Evolutionary conservation across 2,329 filamentous ascomycete species (phyloP).

Genomic region (Fusarium solani-melongenae): DNA sequence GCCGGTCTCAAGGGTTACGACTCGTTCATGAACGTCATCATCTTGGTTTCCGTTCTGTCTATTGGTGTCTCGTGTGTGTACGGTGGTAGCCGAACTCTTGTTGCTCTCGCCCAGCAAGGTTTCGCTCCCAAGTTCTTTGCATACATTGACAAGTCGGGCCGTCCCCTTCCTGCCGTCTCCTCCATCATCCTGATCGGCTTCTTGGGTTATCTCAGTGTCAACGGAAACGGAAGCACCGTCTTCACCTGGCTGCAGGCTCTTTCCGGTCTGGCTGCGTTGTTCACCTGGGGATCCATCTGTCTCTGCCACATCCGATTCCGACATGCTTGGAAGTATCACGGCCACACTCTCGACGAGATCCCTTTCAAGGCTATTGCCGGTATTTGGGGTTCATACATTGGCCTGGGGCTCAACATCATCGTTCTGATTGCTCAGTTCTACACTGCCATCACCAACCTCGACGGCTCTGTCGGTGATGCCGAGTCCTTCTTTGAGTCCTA

Average conservation of each 20-base stretch:
- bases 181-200: slow-evolving; percentile 60
- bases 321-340: slow-evolving; percentile 68
- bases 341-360: slow-evolving; percentile 74
- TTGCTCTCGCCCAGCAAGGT: slow-evolving; percentile 68
- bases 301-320: slow-evolving; percentile 77
- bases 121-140: slow-evolving; percentile 67
- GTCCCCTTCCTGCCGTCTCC: slow-evolving; percentile 63
- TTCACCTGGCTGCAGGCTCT: slow-evolving; percentile 76
- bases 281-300: slow-evolving; percentile 77
- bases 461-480: slow-evolving; percentile 39
- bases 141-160: slow-evolving; percentile 68
- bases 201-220: slow-evolving; percentile 61
- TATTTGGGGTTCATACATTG: slow-evolving; percentile 72
- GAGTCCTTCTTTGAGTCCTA: slow-evolving; percentile 65
- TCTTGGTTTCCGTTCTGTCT: slow-evolving; percentile 67
- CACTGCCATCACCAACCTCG: slow-evolving; percentile 55
- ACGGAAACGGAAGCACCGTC: slow-evolving; percentile 58
- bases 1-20: slow-evolving; percentile 64
- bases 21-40: slow-evolving; percentile 69
- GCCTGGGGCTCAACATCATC: slow-evolving; percentile 66
- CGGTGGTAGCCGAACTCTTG: slow-evolving; percentile 68
- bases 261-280: slow-evolving; percentile 72
- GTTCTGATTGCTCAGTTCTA: slow-evolving; percentile 68
- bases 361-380: slow-evolving; percentile 72
- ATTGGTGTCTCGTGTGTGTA: slow-evolving; percentile 70